Base-by-base conservation (phyloP, 2,329 filamentous ascomycete genomes). In the Annulohypoxylon truncatum region DNA sequence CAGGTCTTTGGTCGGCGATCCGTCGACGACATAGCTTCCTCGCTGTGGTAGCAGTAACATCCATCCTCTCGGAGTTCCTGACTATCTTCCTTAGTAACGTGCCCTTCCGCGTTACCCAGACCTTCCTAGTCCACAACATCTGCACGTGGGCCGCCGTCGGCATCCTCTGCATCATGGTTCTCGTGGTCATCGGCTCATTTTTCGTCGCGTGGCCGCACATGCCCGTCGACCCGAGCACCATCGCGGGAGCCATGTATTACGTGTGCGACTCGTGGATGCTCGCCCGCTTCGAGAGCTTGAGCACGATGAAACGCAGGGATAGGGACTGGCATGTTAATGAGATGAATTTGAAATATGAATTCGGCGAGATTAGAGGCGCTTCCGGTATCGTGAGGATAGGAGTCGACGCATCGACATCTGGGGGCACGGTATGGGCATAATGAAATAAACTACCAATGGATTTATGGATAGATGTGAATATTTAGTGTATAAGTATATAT, bases 41-140 rank as follows among this genome's bases (percentile, higher is more conserved):
- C 10, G 73, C 75, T 15, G 60, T 76, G 31, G 75, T 78, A 28
- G 76, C 74, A 9, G 50, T 76, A 24, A 75, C 76, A 7, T 74
- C 79, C 0, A 72, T 81, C 55, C 72, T 80, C 4, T 73, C 78
- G 13, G 79, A 81, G 66, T 72, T 79, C 55, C 75, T 81, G 15
- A 77, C 79, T 1, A 73, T 82, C 24, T 75, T 79, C 33, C 75
- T 82, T 0, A 73, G 76, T 68, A 80, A 80, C 60, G 74, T 82
- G 10, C 79, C 78, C 0, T 81, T 75, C 69, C 77, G 75, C 1
- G 71, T 77, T 9, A 77, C 76, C 18, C 77, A 79, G 65, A 79
- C 77, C 4, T 77, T 70, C 29, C 57, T 75, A 2, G 73, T 77
- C 1, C 75, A 75, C 33, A 57, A 66, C 4, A 71, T 79, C 18